Conservation (phyloP, 441 rosid species). For the Jatropha multifida region DNA sequence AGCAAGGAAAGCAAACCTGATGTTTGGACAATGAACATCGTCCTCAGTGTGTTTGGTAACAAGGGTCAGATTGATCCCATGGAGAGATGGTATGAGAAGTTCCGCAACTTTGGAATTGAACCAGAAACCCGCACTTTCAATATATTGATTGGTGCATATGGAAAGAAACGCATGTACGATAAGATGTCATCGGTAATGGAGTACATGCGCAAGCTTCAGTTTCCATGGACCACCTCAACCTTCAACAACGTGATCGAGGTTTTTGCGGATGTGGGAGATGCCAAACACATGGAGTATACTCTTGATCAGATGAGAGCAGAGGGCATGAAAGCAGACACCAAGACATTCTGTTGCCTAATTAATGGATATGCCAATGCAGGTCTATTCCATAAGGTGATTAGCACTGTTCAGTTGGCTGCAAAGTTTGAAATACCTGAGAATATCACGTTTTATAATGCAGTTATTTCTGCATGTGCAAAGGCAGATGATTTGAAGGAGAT, state of each 20-base stretch:
- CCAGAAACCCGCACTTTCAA: constrained; percentile 90
- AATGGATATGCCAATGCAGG: constrained; percentile 83
- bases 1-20: constrained; percentile 67
- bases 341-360: constrained; percentile 87
- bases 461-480: constrained; percentile 76
- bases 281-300: constrained; percentile 79
- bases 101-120: constrained; percentile 71
- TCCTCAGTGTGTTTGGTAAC: constrained; percentile 81
- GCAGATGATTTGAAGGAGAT: constrained; percentile 87
- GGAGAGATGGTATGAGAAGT: constrained; percentile 96
- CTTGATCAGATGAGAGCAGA: constrained; percentile 89
- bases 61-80: constrained; percentile 79
- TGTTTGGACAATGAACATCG: constrained; percentile 91
- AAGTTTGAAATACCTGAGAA: constrained; percentile 78
- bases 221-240: constrained; percentile 91
- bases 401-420: constrained; percentile 65
- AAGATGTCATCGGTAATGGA: constrained; percentile 97
- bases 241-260: constrained; percentile 91
- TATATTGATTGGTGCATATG: constrained; percentile 84
- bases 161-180: constrained; percentile 83
- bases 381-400: constrained; percentile 76
- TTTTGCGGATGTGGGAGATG: constrained; percentile 89
- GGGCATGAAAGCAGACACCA: constrained; percentile 82
- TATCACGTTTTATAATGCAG: constrained; percentile 61
- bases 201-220: constrained; percentile 87